Evolutionary conservation across 371 early-diverging fungal genomes (phyloP), one percentile per base, ranked within the genome.

Genomic region (Phascolomyces articulosus): DNA sequence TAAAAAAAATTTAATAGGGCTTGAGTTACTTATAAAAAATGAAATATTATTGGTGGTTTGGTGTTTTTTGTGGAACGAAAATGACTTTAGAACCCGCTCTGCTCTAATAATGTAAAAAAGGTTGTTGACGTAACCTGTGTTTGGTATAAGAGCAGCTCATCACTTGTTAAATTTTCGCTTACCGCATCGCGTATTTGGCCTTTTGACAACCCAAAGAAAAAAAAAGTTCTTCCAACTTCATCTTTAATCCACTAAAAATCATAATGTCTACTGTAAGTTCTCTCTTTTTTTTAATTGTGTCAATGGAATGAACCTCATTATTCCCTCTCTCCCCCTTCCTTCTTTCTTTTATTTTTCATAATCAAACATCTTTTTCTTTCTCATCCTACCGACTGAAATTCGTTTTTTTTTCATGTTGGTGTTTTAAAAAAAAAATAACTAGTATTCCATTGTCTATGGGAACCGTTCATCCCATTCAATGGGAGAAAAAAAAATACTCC

Each of bases 231-330:
- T 38, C 38, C 56, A 34, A 24, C 56, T 34, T 55, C 56, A 55
- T 55, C 56, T 38, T 24, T 10, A 9, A 53, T 13, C 13, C 23
- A 20, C 27, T 29, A 20, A 34, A 16, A 55, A 55, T 55, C 27
- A 55, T 23, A 55, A 55, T 55, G 56, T 55, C 56, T 55, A 20
- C 56, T 13, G 56, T 55, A 55, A 55, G 56, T 55, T 38, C 6
- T 1, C 16, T 13, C 11, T 34, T 34, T 34, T 34, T 34, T 34
- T 34, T 34, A 34, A 34, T n/a, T n/a, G n/a, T n/a, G n/a, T n/a
- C n/a, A n/a, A n/a, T n/a, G 11, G 11, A 34, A 34, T 9, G 11
- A 34, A 11, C 2, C 2, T 44, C 8, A 44, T 44, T 44, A 13
- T 38, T 13, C 6, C 6, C 6, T 38, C 38, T 38, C 38, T 38